These are phyloP conservation scores for Fusarium nygamai DNA, from an alignment of 2,329 filamentous ascomycete species.

Conservation along the genomic window DNA sequence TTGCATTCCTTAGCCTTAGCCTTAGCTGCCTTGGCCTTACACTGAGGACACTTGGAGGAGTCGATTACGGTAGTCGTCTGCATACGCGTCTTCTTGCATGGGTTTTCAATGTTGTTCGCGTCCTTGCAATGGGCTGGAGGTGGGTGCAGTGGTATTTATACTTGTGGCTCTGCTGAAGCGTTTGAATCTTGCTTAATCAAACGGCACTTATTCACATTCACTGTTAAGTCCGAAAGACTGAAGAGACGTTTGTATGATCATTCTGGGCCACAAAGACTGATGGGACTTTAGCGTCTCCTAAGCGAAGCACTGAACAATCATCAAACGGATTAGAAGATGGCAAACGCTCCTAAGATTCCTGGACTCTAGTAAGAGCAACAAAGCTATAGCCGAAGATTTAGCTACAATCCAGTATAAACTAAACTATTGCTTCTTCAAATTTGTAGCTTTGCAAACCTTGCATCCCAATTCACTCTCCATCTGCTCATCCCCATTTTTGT, in stretches of 20 bases:
- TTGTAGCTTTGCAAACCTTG: neutral
- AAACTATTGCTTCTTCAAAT: neutral
- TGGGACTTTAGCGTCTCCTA: fast-evolving
- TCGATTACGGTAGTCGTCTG: neutral
- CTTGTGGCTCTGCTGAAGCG: no score
- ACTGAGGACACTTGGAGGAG: neutral
- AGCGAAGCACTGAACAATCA: neutral
- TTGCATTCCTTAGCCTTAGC: neutral
- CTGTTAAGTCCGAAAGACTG: fast-evolving
- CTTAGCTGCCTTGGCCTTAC: neutral
- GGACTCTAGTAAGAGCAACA: no score
- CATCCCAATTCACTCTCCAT: neutral
- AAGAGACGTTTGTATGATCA: neutral
- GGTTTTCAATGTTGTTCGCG: neutral
- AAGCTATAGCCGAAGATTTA: no score
- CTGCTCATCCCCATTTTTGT: neutral
- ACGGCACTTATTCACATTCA: neutral
- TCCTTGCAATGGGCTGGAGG: neutral
- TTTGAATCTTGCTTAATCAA: neutral
- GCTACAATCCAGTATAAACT: fast-evolving
- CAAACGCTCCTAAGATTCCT: neutral
- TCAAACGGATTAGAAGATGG: no score
- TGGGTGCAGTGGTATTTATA: neutral
- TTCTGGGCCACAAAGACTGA: neutral
- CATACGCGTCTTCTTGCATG: neutral